Percentiles rank a stretch among this genome's conserved stretches.
These are phyloP conservation scores for Middelhovenomyces tepae DNA, from an alignment of 805 yeast species.

Conservation along the genomic window DNA sequence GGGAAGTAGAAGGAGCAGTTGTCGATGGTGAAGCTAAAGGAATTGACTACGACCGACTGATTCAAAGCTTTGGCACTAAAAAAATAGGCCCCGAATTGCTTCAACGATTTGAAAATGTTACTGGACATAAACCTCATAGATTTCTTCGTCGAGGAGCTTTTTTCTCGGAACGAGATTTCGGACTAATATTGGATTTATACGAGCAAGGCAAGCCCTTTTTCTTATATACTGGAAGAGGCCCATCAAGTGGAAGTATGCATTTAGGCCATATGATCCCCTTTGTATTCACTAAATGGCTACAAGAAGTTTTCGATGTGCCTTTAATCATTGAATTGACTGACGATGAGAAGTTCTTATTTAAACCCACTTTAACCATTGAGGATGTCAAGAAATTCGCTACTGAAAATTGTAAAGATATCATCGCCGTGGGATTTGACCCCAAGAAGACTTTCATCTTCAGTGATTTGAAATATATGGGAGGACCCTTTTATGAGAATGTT, in stretches of 20 bases:
- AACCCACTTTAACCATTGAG: slow-evolving; percentile 77
- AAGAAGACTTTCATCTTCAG: slow-evolving; percentile 93
- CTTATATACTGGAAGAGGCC: slow-evolving; percentile 95
- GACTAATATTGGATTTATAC: slow-evolving; percentile 71
- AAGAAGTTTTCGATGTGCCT: slow-evolving; percentile 95
- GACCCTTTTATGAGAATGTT: slow-evolving; percentile 88
- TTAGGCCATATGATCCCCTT: slow-evolving; percentile 97
- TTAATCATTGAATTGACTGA: slow-evolving; percentile 89
- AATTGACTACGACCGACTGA: slow-evolving; percentile 85
- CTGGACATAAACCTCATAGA: slow-evolving; percentile 89
- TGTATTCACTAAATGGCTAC: slow-evolving; percentile 93
- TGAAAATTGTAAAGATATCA: slow-evolving; percentile 86
- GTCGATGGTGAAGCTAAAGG: slow-evolving; percentile 88
- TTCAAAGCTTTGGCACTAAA: slow-evolving; percentile 79
- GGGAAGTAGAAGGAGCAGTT: slow-evolving; percentile 99
- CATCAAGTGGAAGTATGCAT: slow-evolving; percentile 89
- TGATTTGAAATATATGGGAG: slow-evolving; percentile 87
- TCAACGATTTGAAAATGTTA: slow-evolving; percentile 63
- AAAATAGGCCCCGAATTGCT: slow-evolving; percentile 62
- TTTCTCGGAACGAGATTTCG: slow-evolving; percentile 68
- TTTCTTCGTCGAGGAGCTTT: slow-evolving; percentile 85
- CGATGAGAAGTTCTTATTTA: slow-evolving; percentile 94
- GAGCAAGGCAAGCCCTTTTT: slow-evolving; percentile 95
- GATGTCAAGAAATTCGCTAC: slow-evolving; percentile 75
- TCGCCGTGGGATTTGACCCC: slow-evolving; percentile 89